Evolutionary conservation across 176 grass and related monocot species (phyloP), one percentile per base, ranked within the genome.

Genomic region (Avena insularis): DNA sequence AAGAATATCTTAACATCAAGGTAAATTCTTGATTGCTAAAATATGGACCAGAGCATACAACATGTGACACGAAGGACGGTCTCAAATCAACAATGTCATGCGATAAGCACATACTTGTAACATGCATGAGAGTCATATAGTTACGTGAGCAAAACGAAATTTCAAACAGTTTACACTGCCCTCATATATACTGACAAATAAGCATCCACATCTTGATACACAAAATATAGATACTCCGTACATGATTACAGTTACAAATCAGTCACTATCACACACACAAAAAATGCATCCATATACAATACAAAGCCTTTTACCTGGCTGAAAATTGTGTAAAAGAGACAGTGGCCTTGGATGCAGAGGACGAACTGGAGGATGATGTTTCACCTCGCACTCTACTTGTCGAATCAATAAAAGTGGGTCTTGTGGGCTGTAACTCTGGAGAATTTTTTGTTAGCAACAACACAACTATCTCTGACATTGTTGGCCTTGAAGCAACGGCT

Each of bases 401-500:
- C 75, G 93, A 78, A 75, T 93, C 91, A 53, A 97, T 91, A 83
- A 97, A 97, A 79, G 78, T 85, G 73, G 92, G 92, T 40, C 92
- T 91, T 33, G 92, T 91, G 20, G 91, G 91, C 57, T 93, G 81
- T 23, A 91, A 27, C 23, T 81, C 51, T 55, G 67, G 65, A 36
- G 71, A 58, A 43, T 84, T 88, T 93, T 80, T 91, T 25, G 86
- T 88, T 72, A 93, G 73, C 62, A 97, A 71, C 87, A 97, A 58
- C 23, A 92, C 85, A 46, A 94, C 79, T 51, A 93, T 89, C 63
- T 91, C 91, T 58, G 92, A 93, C 95, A 97, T 97, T 20, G 91
- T 95, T 54, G 89, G 92, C 43, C 92, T 89, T 74, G 92, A 91
- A 43, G 89, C 58, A 49, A 91, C 93, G 1, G 85, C 88, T 53